phyloP scores from a whole-genome alignment of 1,139 yeast species.

The Fermentozyma sake region DNA sequence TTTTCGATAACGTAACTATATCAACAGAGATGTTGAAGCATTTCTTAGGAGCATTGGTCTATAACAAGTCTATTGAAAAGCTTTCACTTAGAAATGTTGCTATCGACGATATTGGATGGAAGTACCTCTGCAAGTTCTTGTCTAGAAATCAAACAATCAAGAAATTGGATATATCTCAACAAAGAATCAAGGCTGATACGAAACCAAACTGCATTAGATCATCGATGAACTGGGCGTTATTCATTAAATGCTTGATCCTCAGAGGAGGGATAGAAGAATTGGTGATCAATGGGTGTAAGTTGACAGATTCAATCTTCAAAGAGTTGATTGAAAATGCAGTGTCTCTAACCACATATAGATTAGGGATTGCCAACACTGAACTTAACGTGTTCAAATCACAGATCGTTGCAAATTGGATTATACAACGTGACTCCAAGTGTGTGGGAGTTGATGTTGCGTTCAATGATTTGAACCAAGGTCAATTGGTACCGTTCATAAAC shows the following conservation, averaged over 20 bases:
- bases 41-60: conserved; percentile 56
- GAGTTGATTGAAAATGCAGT: conserved; percentile 52
- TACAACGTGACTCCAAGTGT: conserved; percentile 47
- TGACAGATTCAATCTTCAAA: conserved; percentile 49
- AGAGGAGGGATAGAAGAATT: conserved; percentile 82
- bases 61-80: conserved; percentile 59
- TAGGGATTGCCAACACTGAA: conserved; percentile 76
- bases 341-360: conserved; percentile 52
- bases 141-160: conserved; percentile 52
- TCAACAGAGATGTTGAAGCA: conserved; percentile 77
- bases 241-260: conserved; percentile 51
- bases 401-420: conserved; percentile 60
- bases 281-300: conserved; percentile 74
- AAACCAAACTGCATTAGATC: conserved; percentile 47
- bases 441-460: conserved; percentile 85
- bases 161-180: conserved; percentile 79
- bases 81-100: conserved; percentile 76
- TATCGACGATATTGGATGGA: conserved; percentile 71
- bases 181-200: conserved; percentile 53
- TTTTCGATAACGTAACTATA: conserved; percentile 79
- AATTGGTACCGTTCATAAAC: conserved; percentile 47
- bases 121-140: conserved; percentile 65
- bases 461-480: conserved; percentile 61
- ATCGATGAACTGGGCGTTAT: conserved; percentile 72
- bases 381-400: conserved; percentile 53